Evolutionary conservation across 768 basidiomycete genomes (phyloP).

Genomic region (Gyrodon lividus): DNA sequence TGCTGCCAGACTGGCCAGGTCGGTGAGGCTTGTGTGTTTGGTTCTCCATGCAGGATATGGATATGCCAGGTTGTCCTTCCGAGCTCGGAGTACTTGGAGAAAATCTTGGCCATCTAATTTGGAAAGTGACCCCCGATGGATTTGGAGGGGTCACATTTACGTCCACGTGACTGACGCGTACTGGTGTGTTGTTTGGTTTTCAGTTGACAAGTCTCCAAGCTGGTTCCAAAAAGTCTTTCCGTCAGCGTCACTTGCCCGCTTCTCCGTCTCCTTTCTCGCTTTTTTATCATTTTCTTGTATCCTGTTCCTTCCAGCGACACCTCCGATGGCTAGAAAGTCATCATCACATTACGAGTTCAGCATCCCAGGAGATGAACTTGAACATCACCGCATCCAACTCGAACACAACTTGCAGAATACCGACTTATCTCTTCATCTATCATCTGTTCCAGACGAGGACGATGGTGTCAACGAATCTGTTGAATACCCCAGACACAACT

Average conservation of each 20-base stretch:
- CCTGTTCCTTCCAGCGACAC: constrained; percentile 15
- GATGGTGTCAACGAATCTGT: constrained; percentile 48
- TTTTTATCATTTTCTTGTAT: constrained; percentile 15
- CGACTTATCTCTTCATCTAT: constrained; percentile 69
- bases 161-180: constrained; percentile 33
- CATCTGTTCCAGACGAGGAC: constrained; percentile 45
- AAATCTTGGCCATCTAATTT: constrained; percentile 6
- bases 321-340: constrained; percentile 25
- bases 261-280: constrained; percentile 9
- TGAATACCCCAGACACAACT: constrained; percentile 72
- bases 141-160: constrained; percentile 10
- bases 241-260: constrained; percentile 4
- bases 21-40: constrained; percentile 83
- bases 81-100: background rate
- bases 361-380: constrained; percentile 73
- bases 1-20: constrained; percentile 65
- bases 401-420: constrained; percentile 76
- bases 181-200: constrained; percentile 21
- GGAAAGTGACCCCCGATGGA: constrained; percentile 14
- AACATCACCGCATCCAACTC: constrained; percentile 72
- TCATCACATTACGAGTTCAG: constrained; percentile 41
- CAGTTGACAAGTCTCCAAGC: no score
- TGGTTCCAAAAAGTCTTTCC: no score
- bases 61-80: no score
- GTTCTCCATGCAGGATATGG: constrained; percentile 72